Base-by-base conservation (phyloP, 768 basidiomycete genomes). In the Mycena kentingensis region DNA sequence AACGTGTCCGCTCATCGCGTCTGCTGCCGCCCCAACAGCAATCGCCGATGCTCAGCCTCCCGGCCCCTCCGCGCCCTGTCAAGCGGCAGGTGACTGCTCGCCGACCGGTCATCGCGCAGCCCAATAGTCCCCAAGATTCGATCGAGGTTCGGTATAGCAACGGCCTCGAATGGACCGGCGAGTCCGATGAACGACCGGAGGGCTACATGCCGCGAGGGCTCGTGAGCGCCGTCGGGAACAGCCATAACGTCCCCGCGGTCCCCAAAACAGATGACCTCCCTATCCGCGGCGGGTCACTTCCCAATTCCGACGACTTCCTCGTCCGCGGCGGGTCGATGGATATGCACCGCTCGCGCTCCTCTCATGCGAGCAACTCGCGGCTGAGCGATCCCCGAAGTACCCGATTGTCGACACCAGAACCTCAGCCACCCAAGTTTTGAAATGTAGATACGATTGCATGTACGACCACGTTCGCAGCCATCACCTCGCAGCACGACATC, bases 1-100 rank as follows among this genome's bases (percentile, higher is more conserved):
- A 27, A 24, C 47, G 51, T 42, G 48, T 44, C 37, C 15, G 53
- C 46, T 44, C 62, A 5, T 47, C 61, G 49, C 48, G 55, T 38
- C 19, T 25, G 34, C 43, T 61, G 35, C 32, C 43, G 21, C 48
- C 54, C 25, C 44, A 25, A 12, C 42, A 44, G 26, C 46, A 55
- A 16, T 15, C 47, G 16, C 67, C 69, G 0, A 22, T 63, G 15
- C 55, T 43, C 24, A 68, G 75, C 25, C 68, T 76, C 26, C 69
- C 73, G 31, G 67, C 69, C 21, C 70, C 74, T 50, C 75, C 76
- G 25, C 69, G 73, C 16, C 64, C 46, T 5, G 37, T 55, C 27
- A 47, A 47, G 16, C 45, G 50, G 16, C 47, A 46, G 27, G 52
- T 47, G 11, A 29, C 27, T 15, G 41, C 50, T 10, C 19, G 47